Evolutionary conservation across 176 grass and related monocot species (phyloP), one percentile per base, ranked within the genome.

Genomic region (Rhipidocladum racemiflorum): DNA sequence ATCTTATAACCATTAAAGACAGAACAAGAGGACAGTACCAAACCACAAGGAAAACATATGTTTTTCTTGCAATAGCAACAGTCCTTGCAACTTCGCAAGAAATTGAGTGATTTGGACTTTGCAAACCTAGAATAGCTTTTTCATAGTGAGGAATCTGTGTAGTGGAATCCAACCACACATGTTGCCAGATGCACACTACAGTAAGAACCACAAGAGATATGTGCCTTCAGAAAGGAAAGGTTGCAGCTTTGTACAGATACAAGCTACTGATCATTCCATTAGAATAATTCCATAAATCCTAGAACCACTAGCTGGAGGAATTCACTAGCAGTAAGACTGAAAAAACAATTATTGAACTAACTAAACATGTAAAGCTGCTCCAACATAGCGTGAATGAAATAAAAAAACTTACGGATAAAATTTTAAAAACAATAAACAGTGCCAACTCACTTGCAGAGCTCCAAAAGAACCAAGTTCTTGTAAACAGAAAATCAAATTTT

Each of bases 391-490:
- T 2, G 32, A 34, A 34, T 34, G 1, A 14, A 18, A 74, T 50
- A 74, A 38, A 54, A 35, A 38, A 40, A 40, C 28, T 53, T 50
- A 65, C 9, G 8, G 50, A 55, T 16, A 74, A 56, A 13, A 45
- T 74, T 55, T 20, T 15, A 51, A 35, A 50, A 65, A 34, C 0
- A 15, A 24, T n/a, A 77, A 68, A 65, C 38, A 56, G 28, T 48
- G 39, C 1, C n/a, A 88, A 85, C 87, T 89, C 45, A 91, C 94
- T 75, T 90, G 90, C 74, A 94, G 54, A 82, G 95, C 90, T 66
- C 95, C 95, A 89, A 59, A 94, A 81, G 90, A 85, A 72, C 95
- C 95, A 87, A 97, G 67, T 83, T 92, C 88, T 85, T 94, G 77
- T 78, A 97, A 89, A 88, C 88, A 94, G 76, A 97, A 97, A 70